A percentile compares a stretch with the other conserved stretches of the same genome.
These are phyloP conservation scores for Talaromyces marneffei DNA, from an alignment of 2,329 filamentous ascomycete species.

Conservation along the genomic window DNA sequence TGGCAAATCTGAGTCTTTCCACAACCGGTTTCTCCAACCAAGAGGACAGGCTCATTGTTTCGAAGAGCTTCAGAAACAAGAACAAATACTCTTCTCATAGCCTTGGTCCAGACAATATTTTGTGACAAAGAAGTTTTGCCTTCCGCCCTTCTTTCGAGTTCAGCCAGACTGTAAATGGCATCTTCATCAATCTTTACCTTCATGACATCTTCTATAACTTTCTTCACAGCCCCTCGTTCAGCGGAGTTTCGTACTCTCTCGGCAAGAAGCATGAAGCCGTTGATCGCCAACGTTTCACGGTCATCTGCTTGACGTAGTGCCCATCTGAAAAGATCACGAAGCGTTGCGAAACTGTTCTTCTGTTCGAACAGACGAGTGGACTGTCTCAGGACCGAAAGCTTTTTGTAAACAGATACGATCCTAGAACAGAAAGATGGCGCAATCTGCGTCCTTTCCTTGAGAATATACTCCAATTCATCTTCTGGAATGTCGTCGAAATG, in stretches of 20 bases:
- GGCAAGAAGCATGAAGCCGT: slow-evolving; percentile 93
- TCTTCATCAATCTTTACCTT: slow-evolving; percentile 73
- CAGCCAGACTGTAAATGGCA: slow-evolving; percentile 61
- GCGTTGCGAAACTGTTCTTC: slow-evolving; percentile 92
- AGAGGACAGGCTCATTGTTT: slow-evolving; percentile 87
- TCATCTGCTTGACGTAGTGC: slow-evolving; percentile 78
- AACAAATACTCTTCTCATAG: slow-evolving; percentile 87
- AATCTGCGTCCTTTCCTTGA: slow-evolving; percentile 81
- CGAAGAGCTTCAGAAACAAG: slow-evolving; percentile 79
- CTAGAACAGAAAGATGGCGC: slow-evolving; percentile 84
- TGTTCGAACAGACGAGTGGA: slow-evolving; percentile 90
- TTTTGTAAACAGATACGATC: slow-evolving; percentile 90
- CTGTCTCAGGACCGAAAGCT: slow-evolving; percentile 83
- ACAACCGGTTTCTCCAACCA: slow-evolving; percentile 95
- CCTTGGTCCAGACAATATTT: slow-evolving; percentile 82
- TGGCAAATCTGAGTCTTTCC: slow-evolving; percentile 98
- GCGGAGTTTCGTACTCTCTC: slow-evolving; percentile 90
- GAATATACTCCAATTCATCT: slow-evolving; percentile 82
- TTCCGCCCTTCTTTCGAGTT: slow-evolving; percentile 50
- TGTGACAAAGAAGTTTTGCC: slow-evolving; percentile 34
- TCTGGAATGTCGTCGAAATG: slow-evolving; percentile 98
- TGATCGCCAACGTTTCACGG: slow-evolving; percentile 78
- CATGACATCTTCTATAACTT: slow-evolving; percentile 84
- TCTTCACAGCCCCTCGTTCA: slow-evolving; percentile 77
- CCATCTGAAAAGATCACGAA: slow-evolving; percentile 95